Evolutionary conservation across 2,329 filamentous ascomycete species (phyloP).

Genomic region (Penicillium sp.): DNA sequence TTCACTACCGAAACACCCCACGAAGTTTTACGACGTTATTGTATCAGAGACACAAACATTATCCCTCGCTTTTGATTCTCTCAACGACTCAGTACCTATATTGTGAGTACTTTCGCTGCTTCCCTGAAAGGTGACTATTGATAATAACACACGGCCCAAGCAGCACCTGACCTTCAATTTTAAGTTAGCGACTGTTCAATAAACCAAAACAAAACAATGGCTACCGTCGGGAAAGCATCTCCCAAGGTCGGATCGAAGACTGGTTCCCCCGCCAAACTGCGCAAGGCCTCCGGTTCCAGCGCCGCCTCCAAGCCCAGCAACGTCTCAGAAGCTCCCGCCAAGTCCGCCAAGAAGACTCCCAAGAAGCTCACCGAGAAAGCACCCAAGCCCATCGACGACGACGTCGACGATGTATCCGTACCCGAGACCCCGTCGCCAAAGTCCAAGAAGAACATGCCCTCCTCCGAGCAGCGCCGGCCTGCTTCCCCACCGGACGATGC

Average conservation of each 20-base stretch:
- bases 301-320: slow-evolving; percentile 20
- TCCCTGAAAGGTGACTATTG: not conserved
- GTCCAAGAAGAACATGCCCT: slow-evolving; percentile 20
- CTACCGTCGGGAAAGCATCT: slow-evolving; percentile 23
- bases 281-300: slow-evolving; percentile 27
- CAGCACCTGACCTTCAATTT: not conserved
- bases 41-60: not conserved
- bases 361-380: slow-evolving; percentile 27
- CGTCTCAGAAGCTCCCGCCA: slow-evolving; percentile 9
- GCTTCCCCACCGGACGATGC: slow-evolving; percentile 24
- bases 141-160: not conserved
- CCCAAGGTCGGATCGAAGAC: slow-evolving; percentile 25
- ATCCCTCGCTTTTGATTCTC: not conserved
- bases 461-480: slow-evolving; percentile 29
- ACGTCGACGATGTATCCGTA: slow-evolving; percentile 19
- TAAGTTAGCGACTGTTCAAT: not conserved
- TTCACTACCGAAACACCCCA: not conserved
- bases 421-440: slow-evolving; percentile 27
- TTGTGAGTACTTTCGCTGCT: not conserved
- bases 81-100: not conserved
- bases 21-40: slow-evolving; percentile 17
- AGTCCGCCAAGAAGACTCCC: slow-evolving; percentile 25
- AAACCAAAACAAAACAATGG: slow-evolving; percentile 13
- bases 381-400: slow-evolving; percentile 22
- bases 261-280: slow-evolving; percentile 22